Conservation (phyloP, 495 filamentous ascomycete genomes). For the Talaromyces thailandensis region DNA sequence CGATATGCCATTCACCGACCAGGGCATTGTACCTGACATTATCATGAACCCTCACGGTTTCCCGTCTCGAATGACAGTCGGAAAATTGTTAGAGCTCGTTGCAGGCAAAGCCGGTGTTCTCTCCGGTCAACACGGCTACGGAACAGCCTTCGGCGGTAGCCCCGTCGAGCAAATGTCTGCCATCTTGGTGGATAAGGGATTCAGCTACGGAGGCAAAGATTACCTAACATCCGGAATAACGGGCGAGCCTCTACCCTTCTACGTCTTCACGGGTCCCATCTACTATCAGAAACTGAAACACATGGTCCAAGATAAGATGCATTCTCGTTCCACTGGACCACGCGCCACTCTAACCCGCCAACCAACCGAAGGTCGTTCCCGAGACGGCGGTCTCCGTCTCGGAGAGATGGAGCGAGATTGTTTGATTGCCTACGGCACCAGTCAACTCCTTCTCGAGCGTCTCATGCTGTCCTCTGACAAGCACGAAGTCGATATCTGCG, state of each 20-base stretch:
- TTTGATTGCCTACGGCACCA: constrained; percentile 89
- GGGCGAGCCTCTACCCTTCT: constrained; percentile 83
- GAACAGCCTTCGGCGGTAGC: constrained; percentile 90
- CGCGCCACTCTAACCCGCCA: constrained; percentile 88
- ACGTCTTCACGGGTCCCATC: constrained; percentile 97
- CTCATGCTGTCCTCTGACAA: constrained; percentile 91
- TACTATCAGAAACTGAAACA: constrained; percentile 99
- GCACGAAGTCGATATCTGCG: constrained; percentile 86
- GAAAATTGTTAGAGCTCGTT: constrained; percentile 92
- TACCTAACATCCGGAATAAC: constrained; percentile 93
- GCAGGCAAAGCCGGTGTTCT: constrained; percentile 90
- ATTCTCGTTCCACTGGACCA: constrained; percentile 83
- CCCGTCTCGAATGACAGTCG: constrained; percentile 98
- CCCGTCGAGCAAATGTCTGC: constrained; percentile 85
- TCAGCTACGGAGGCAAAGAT: constrained; percentile 93
- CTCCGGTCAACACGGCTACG: constrained; percentile 73
- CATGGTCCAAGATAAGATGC: constrained; percentile 99
- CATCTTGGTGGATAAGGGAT: constrained; percentile 76
- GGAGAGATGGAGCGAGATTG: constrained; percentile 99
- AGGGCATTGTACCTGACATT: constrained; percentile 85
- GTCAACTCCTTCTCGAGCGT: constrained; percentile 84
- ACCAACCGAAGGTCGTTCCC: constrained; percentile 89
- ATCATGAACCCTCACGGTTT: constrained; percentile 99
- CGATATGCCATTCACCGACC: constrained; percentile 93
- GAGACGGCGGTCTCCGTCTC: constrained; percentile 84